A percentile compares a stretch with the other conserved stretches of the same genome.
Evolutionary conservation across 2,329 filamentous ascomycete genomes (phyloP).

Genomic region (Colletotrichum karsti): DNA sequence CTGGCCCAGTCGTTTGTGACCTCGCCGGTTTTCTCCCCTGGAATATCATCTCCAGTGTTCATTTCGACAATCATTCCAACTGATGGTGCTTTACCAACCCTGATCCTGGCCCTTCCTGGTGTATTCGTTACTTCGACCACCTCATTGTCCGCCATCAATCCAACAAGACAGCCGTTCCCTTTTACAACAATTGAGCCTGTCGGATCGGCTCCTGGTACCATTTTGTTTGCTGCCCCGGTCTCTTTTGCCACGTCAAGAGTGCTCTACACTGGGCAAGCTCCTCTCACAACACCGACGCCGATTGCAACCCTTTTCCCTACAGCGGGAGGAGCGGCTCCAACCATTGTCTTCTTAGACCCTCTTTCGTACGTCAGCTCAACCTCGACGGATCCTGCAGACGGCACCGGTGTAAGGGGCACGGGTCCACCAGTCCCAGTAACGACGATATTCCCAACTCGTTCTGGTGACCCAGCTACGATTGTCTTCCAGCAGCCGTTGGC

Average conservation of each 20-base stretch:
- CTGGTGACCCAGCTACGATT: not conserved
- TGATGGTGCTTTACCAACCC: not conserved
- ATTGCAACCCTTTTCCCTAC: slow-evolving; percentile 14
- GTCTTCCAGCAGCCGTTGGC: not conserved
- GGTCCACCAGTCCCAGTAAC: not conserved
- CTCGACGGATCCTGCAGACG: not conserved
- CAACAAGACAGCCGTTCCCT: not conserved
- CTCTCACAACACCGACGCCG: not conserved
- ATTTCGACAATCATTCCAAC: not conserved
- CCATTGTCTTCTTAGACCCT: slow-evolving; percentile 14
- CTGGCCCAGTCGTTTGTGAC: not conserved
- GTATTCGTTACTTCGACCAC: not conserved
- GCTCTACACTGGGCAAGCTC: not conserved
- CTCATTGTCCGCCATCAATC: not conserved
- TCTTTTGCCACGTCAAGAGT: not conserved
- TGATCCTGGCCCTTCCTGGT: not conserved
- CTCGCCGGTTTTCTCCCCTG: not conserved
- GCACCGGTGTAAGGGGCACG: not conserved
- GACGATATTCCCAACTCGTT: not conserved
- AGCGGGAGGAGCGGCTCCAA: slow-evolving; percentile 6
- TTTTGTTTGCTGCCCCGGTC: not conserved
- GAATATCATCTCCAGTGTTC: not conserved
- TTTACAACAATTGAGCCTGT: slow-evolving; percentile 6
- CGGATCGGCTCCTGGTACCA: slow-evolving; percentile 7
- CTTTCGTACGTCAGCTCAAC: not conserved